Evolutionary conservation across 2,329 filamentous ascomycete genomes (phyloP), one percentile per base, ranked within the genome.

Genomic region (Arthrocladium fulminans): DNA sequence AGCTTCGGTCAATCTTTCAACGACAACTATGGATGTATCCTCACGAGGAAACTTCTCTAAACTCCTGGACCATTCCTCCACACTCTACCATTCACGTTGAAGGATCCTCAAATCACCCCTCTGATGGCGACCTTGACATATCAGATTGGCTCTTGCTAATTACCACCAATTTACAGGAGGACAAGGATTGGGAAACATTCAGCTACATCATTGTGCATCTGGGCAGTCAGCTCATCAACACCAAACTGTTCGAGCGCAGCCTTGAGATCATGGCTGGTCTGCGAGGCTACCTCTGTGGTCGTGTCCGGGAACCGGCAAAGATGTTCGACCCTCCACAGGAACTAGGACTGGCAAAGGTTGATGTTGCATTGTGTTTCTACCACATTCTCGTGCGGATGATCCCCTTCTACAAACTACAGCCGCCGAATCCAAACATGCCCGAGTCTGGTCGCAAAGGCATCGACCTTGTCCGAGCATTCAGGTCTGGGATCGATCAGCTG

Each of bases 151-250:
- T 94, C n/a, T 84, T 89, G 54, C 75, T 81, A 9, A 73, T 94
- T 30, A 77, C 87, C 22, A 73, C 74, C n/a, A 69, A 92, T n/a
- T 69, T 94, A 37, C 80, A 84, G 55, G 76, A 81, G 48, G 84
- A 83, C 34, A 78, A 80, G 41, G 83, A 92, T 53, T 97, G 90
- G 89, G 88, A 97, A 62, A 73, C 94, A 1, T 95, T 94, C 71
- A 90, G 87, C 65, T 96, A 90, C 62, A 77, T 90, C 15, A 72
- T 98, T 24, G 85, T 88, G 4, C 86, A 95, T 63, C 71, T 96
- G 8, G 86, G 88, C 1, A 84, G 86, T 23, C 90, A 97, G 59
- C 73, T 98, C 19, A 86, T 83, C 64, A 98, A 98, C 58, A 88
- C 92, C 60, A 83, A 86, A 10, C 73, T 97, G 12, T 96, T 96